A percentile compares a stretch with the other conserved stretches of the same genome.
These are phyloP conservation scores for Pleurotus tuoliensis DNA, from an alignment of 768 basidiomycete species.

Conservation along the genomic window DNA sequence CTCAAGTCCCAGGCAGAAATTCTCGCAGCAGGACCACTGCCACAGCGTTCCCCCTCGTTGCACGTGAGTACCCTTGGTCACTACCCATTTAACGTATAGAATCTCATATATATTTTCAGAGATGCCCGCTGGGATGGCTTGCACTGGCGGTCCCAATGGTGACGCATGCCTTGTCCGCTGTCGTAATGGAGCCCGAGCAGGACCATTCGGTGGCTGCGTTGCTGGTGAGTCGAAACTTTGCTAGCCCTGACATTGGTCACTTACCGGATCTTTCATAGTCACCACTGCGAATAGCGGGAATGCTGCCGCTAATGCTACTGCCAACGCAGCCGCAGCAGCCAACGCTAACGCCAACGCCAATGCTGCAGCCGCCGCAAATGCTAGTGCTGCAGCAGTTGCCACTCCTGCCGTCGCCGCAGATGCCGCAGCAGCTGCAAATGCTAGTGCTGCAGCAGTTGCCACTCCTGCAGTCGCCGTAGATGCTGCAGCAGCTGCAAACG, in stretches of 20 bases:
- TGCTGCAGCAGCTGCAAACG: neutral
- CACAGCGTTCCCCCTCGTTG: slow-evolving; percentile 5
- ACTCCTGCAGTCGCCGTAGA: neutral
- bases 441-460: neutral
- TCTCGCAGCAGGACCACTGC: neutral
- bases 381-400: neutral
- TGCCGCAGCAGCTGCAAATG: neutral
- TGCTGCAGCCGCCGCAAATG: neutral
- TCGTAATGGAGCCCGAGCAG: slow-evolving; percentile 4
- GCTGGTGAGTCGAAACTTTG: neutral
- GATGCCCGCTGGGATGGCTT: slow-evolving; percentile 7
- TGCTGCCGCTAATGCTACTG: neutral
- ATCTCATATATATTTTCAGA: neutral
- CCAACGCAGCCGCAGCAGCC: neutral
- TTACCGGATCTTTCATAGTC: neutral
- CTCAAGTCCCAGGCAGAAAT: slow-evolving; percentile 2
- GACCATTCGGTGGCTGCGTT: slow-evolving; percentile 6
- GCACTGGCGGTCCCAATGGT: slow-evolving; percentile 5
- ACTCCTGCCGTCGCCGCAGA: neutral
- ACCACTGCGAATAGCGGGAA: slow-evolving; percentile 5
- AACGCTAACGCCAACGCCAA: too few relatives aligned
- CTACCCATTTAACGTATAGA: neutral
- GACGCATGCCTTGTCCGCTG: slow-evolving; percentile 7
- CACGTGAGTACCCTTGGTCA: neutral
- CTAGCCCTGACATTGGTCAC: neutral